phyloP scores from a whole-genome alignment of 2,329 filamentous ascomycete genomes.

The Sporothrix brunneoviolacea region DNA sequence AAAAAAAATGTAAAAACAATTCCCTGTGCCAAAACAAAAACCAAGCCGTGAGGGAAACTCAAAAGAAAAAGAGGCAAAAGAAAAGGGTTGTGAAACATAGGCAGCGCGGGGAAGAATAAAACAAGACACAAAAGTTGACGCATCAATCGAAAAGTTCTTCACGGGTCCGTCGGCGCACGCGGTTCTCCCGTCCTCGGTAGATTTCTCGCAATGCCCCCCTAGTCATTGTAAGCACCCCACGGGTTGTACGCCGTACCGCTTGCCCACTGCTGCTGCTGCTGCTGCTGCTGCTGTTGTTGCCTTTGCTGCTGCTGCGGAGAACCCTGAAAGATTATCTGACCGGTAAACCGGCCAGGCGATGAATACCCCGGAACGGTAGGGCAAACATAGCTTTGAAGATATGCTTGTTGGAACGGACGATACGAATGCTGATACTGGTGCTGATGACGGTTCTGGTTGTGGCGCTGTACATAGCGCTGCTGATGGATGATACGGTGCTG shows the following conservation, averaged over 20 bases:
- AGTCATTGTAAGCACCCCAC: conserved; percentile 4
- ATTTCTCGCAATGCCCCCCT: not conserved
- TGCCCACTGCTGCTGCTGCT: not conserved
- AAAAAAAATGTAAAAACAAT: not conserved
- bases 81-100: no score
- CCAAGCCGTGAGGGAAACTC: not conserved
- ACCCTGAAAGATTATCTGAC: not conserved
- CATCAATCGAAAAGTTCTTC: not conserved
- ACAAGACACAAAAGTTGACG: not conserved
- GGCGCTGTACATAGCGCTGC: conserved; percentile 6
- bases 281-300: not conserved
- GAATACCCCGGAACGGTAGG: not conserved
- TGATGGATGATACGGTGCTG: conserved; percentile 3
- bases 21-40: no score
- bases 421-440: not conserved
- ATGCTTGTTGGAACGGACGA: not conserved
- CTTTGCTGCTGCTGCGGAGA: not conserved
- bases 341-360: not conserved
- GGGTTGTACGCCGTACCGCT: conserved; percentile 2
- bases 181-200: not conserved
- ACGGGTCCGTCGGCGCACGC: not conserved
- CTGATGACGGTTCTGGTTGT: not conserved
- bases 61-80: no score
- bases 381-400: not conserved
- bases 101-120: not conserved